Evolutionary conservation across 164 flowering plant species (phyloP), one percentile per base, ranked within the genome.

Genomic region (Vitis cinerea): DNA sequence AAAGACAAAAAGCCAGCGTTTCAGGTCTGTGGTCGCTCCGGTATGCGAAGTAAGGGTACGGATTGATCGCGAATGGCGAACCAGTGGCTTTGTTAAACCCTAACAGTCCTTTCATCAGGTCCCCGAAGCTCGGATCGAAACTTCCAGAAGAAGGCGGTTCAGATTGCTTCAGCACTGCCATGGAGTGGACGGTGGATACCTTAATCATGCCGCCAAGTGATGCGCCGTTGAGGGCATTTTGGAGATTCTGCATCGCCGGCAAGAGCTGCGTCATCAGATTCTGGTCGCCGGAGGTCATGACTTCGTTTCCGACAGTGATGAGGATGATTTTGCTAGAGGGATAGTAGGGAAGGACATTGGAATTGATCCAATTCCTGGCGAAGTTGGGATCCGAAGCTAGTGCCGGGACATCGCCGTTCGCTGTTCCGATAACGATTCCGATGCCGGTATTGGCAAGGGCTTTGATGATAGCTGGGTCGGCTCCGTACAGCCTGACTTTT

Each of bases 251-350:
- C 90, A 94, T 94, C 2, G 98, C 98, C 27, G 94, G 97, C 47
- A 83, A 50, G 14, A 94, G 83, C 77, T 81, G 83, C 3, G 78
- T 60, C 50, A 73, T 74, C 37, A 91, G 78, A 48, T 70, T 77
- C 55, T 65, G 70, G 70, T 89, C 97, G 10, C 74, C 77, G 52
- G 85, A 84, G 17, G 82, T 77, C 66, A 89, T 59, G 53, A 90
- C 89, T 74, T 94, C 98, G 77, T 92, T 92, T n/a, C 98, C 98
- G 52, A 91, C 95, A 23, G 79, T 84, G 64, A 94, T 81, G 58
- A 87, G 74, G 71, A 81, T 77, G 80, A 94, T 94, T 2, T 84
- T 84, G 81, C 90, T 89, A 3, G 92, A 74, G 0, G 98, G 98
- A 64, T 88, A 90, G 79, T 61, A 90, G 3, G 97, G 88, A 2